Base-by-base conservation (phyloP, 345 rosid species). In the Gossypium anomalum region DNA sequence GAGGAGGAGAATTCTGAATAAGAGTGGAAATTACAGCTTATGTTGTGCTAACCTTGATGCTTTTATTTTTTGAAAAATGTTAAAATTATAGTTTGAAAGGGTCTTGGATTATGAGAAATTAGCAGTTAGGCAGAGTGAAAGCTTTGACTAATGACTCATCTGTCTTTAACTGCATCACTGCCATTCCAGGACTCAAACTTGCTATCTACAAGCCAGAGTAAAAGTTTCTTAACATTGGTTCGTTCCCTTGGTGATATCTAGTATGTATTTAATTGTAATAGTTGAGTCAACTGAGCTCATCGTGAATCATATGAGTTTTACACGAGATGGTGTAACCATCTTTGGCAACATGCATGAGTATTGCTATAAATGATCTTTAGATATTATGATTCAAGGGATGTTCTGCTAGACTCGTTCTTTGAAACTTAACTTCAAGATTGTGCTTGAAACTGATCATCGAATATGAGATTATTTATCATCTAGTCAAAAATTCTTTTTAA, bases 261-360 rank as follows among this genome's bases (percentile, higher is more conserved):
- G 34, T 13, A 20, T 45, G 38, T 15, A 22, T 25, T 7, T 20
- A 2, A 66, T 22, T 66, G 55, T 45, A 13, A 44, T 14, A 23
- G 34, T 22, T 45, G 55, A 45, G 12, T 67, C 29, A 1, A 20
- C 16, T 67, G 71, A 61, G 4, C 10, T 62, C 8, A 3, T 62
- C 3, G 22, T 15, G 19, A 62, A 14, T 62, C 13, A 17, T 29
- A 29, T 9, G 43, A 27, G 15, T 43, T 61, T 19, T 20, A 66
- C 11, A 47, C 10, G 20, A 67, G 38, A 22, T 23, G 69, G 38
- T 63, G 25, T 34, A 67, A 67, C 55, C 56, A 67, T 67, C 71
- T 7, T 48, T 25, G 16, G 9, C 9, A 43, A 25, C 15, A 68
- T 48, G 43, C 57, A 48, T 23, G 2, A 22, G 22, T 16, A 48